Evolutionary conservation across 1,284 basidiomycete genomes (phyloP).

Genomic region (Amylostereum chailletii): DNA sequence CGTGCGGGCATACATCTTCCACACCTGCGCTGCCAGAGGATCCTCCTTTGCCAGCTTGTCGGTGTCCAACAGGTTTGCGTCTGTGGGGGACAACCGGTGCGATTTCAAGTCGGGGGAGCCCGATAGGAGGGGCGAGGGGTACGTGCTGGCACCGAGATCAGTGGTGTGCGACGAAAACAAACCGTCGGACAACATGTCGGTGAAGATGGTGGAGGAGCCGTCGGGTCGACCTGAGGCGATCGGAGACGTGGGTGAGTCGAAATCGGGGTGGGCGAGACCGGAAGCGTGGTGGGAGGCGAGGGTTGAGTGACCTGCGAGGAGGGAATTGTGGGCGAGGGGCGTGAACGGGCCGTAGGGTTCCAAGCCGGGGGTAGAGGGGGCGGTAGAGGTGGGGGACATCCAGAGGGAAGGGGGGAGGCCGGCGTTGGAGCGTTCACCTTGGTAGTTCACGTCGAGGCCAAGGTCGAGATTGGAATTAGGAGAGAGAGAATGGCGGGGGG

Average conservation of each 20-base stretch:
- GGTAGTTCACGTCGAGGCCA: slow-evolving; percentile 12
- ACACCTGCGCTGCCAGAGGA: slow-evolving; percentile 90
- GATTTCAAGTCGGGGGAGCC: slow-evolving; percentile 60
- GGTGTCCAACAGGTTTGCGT: slow-evolving; percentile 37
- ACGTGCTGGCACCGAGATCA: slow-evolving; percentile 38
- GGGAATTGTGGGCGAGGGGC: slow-evolving; percentile 10
- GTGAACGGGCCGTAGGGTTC: slow-evolving; percentile 25
- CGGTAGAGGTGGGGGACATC: slow-evolving; percentile 64
- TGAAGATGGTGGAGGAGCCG: slow-evolving; percentile 41
- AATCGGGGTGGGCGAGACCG: slow-evolving; percentile 1
- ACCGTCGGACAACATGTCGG: slow-evolving; percentile 66
- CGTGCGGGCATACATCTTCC: slow-evolving; percentile 92
- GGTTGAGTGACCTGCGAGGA: slow-evolving; percentile 20
- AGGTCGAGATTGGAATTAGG: slow-evolving; percentile 12
- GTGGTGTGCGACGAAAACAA: slow-evolving; percentile 41
- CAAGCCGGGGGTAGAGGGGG: slow-evolving; percentile 32
- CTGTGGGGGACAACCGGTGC: slow-evolving; percentile 26
- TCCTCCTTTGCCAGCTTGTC: slow-evolving; percentile 69
- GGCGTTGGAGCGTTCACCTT: slow-evolving; percentile 42
- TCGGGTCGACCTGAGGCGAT: slow-evolving; percentile 3
- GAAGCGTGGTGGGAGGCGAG: slow-evolving; percentile 17
- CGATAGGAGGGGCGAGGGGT: slow-evolving; percentile 53
- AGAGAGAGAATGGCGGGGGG: too few relatives aligned
- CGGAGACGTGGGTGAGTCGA: slow-evolving; percentile 9
- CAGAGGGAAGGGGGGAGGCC: slow-evolving; percentile 67